phyloP scores from a whole-genome alignment of 352 stramenopile species.

The Albugo laibachii region DNA sequence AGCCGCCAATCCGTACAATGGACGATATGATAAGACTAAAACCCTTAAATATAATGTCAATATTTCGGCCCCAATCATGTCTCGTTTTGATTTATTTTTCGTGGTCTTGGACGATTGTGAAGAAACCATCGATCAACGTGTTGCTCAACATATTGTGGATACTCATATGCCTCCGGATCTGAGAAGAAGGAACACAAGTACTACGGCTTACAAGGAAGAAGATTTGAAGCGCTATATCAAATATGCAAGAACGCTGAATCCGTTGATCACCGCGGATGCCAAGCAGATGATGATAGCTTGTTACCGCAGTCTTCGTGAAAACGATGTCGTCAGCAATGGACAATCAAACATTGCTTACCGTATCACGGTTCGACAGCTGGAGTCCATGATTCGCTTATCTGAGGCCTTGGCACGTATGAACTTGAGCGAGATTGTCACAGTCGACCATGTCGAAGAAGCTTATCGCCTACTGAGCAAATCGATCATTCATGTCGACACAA shows the following conservation, averaged over 20 bases:
- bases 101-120: slow-evolving; percentile 97
- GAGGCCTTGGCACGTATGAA: slow-evolving; percentile 92
- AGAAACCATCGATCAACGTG: slow-evolving; percentile 83
- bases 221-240: slow-evolving; percentile 92
- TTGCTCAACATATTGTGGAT: slow-evolving; percentile 96
- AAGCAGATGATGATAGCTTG: slow-evolving; percentile 92
- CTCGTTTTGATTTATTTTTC: slow-evolving; percentile 99
- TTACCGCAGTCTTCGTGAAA: slow-evolving; percentile 94
- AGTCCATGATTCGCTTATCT: slow-evolving; percentile 95
- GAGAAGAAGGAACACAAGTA: slow-evolving; percentile 10
- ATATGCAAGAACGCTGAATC: slow-evolving; percentile 61
- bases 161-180: slow-evolving; percentile 78
- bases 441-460: slow-evolving; percentile 89
- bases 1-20: slow-evolving; percentile 95
- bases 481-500: slow-evolving; percentile 98
- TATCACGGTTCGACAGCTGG: slow-evolving; percentile 97
- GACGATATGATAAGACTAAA: slow-evolving; percentile 84
- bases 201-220: slow-evolving; percentile 40
- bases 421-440: slow-evolving; percentile 81
- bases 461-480: slow-evolving; percentile 94
- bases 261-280: slow-evolving; percentile 44
- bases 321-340: slow-evolving; percentile 83
- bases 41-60: slow-evolving; percentile 81
- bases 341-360: slow-evolving; percentile 93
- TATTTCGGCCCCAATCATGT: slow-evolving; percentile 93